phyloP scores from a whole-genome alignment of 306 rosid species.

The Gynostemma pentaphyllum region DNA sequence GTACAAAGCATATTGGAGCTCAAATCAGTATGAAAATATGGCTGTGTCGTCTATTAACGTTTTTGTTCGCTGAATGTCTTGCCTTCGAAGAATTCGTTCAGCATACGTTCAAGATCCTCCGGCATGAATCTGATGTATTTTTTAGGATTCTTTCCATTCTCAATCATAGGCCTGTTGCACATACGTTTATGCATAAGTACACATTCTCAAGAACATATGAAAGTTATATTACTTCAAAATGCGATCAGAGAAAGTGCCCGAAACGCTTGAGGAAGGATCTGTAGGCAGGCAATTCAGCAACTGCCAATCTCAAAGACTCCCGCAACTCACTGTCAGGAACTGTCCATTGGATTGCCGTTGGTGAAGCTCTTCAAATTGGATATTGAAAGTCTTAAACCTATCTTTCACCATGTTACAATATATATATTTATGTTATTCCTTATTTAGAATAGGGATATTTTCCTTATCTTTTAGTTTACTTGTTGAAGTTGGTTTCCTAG shows the following conservation, averaged over 20 bases:
- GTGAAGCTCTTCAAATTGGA: conserved; percentile 82
- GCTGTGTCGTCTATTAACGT: conserved; percentile 27
- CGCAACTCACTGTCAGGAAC: conserved; percentile 93
- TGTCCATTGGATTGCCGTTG: conserved; percentile 96
- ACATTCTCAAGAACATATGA: neutral
- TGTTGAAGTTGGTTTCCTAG: no score
- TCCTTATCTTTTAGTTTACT: no score
- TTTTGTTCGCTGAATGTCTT: conserved; percentile 77
- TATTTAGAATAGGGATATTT: no score
- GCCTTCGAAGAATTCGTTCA: conserved; percentile 79
- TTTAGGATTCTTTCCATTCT: conserved; percentile 67
- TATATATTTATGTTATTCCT: no score
- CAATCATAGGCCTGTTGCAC: conserved; percentile 73
- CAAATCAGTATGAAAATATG: no score
- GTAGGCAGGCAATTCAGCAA: conserved; percentile 94
- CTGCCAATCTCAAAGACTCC: conserved; percentile 87
- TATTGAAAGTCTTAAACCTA: conserved; percentile 73
- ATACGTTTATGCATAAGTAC: neutral
- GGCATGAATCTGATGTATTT: conserved; percentile 61
- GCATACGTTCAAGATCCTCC: conserved; percentile 71
- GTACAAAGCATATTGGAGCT: neutral
- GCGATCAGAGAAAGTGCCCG: conserved; percentile 37
- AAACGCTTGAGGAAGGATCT: conserved; percentile 81
- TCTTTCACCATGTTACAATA: no score
- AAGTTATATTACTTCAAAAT: neutral